Conservation (phyloP, 352 stramenopile genomes). For the Phytopythium montanum region DNA sequence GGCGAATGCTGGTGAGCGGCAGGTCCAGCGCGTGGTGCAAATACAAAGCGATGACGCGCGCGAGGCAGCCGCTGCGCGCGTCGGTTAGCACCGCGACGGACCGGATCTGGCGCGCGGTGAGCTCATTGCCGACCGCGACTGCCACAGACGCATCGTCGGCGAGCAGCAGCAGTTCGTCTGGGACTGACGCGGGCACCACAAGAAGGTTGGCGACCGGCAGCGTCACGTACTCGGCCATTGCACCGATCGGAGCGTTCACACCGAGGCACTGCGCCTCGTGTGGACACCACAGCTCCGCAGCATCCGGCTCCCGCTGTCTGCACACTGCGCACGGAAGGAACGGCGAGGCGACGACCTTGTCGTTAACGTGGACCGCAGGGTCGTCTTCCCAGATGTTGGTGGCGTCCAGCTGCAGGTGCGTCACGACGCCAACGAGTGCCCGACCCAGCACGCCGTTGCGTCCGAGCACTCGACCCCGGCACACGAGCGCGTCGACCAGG, state of each 20-base stretch:
- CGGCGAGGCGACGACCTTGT: conserved; percentile 32
- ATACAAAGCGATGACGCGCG: conserved; percentile 21
- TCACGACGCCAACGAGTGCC: conserved; percentile 35
- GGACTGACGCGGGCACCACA: conserved; percentile 21
- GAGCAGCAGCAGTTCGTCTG: conserved; percentile 41
- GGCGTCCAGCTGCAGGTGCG: conserved; percentile 11
- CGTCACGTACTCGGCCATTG: conserved; percentile 40
- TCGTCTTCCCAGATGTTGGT: not conserved
- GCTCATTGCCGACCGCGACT: conserved; percentile 26
- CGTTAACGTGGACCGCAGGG: conserved; percentile 15
- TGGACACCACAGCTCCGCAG: conserved; percentile 1
- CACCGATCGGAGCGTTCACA: conserved; percentile 23
- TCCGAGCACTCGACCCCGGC: conserved; percentile 23
- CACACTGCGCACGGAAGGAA: conserved; percentile 8
- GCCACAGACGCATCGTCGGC: conserved; percentile 34
- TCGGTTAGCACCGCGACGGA: conserved; percentile 27
- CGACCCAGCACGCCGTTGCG: conserved; percentile 39
- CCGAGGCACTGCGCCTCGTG: conserved; percentile 19
- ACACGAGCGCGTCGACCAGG: conserved; percentile 27
- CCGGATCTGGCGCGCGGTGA: conserved; percentile 16
- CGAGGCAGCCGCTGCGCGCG: conserved; percentile 15
- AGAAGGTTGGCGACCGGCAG: conserved; percentile 31
- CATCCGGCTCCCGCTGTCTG: conserved; percentile 1
- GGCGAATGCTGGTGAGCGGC: conserved; percentile 18
- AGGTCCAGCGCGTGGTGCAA: conserved; percentile 23